Evolutionary conservation across 179 eudicot genomes (phyloP), one percentile per base, ranked within the genome.

Genomic region (Patellifolia procumbens): DNA sequence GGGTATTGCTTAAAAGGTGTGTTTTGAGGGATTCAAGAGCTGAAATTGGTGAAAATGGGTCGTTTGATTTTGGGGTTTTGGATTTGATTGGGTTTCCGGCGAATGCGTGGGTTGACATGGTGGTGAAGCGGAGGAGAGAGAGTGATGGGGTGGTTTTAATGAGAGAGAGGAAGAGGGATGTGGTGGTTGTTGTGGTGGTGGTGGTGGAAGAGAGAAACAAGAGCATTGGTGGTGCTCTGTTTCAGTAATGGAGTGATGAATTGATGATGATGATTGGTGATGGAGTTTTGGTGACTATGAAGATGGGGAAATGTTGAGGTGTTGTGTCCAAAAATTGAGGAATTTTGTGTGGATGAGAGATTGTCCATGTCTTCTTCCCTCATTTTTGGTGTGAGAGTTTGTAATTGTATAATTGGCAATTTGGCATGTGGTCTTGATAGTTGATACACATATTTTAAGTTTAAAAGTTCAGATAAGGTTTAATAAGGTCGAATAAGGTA

Each of bases 71-170:
- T 5, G 90, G 91, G 81, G 92, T 92, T 80, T 87, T 88, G 74
- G 87, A 72, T 61, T 75, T 87, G 20, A 86, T 89, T 6, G 87
- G 88, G 76, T 94, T 94, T 53, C 93, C 94, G 19, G 97, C 94
- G 82, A 94, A 94, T 64, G 89, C 94, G 62, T 91, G 94, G 46
- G 88, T 72, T n/a, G 92, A 80, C 90, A 85, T 89, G 81, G 86
- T 79, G 82, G 84, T 60, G 63, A 62, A 29, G 67, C 66, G 80
- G 68, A 49, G 73, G 82, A 31, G 73, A 76, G 48, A 37, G n/a
- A 31, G 60, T 48, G 65, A 49, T 71, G 28, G 45, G 72, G 81
- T 58, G 29, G 53, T 32, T 42, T 62, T 60, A 67, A 70, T 72
- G 77, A 77, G 81, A 78, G 84, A 78, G 71, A 70, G 76, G 73